phyloP scores from a whole-genome alignment of 2,329 filamentous ascomycete genomes.

The Dothistroma pini region DNA sequence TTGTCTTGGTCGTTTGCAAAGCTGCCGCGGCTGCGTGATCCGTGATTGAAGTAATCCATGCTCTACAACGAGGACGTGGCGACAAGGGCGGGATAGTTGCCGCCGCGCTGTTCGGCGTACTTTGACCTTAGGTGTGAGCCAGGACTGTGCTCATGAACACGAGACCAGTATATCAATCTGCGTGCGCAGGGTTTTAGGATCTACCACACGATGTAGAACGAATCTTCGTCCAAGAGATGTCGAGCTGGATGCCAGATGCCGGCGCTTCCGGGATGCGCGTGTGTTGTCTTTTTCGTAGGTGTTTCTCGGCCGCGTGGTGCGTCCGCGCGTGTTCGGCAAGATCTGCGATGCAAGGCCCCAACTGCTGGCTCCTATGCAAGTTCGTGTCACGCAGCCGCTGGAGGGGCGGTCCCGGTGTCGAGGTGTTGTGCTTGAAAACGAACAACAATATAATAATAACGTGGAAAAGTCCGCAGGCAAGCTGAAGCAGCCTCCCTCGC shows the following conservation, averaged over 20 bases:
- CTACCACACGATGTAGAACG: background rate
- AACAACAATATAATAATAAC: background rate
- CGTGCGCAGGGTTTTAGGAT: background rate
- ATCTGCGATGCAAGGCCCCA: background rate
- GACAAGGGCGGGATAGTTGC: background rate
- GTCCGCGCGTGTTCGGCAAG: background rate
- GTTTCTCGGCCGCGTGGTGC: background rate
- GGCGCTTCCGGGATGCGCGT: background rate
- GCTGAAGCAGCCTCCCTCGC: too few relatives aligned
- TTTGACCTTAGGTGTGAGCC: background rate
- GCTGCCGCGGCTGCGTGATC: constrained; percentile 16
- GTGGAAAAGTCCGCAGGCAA: background rate
- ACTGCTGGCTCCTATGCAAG: background rate
- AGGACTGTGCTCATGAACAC: background rate
- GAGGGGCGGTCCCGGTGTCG: background rate
- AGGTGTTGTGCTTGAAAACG: background rate
- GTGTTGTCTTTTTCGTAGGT: background rate
- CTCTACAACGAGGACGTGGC: background rate
- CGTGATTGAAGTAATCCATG: constrained; percentile 30
- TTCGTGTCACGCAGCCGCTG: background rate
- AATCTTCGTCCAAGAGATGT: background rate
- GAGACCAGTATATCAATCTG: background rate
- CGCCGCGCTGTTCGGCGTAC: background rate
- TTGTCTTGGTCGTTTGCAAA: constrained; percentile 16
- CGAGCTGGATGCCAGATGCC: background rate